Conservation (phyloP, 2,329 filamentous ascomycete genomes). For the Aspergillus sp. region DNA sequence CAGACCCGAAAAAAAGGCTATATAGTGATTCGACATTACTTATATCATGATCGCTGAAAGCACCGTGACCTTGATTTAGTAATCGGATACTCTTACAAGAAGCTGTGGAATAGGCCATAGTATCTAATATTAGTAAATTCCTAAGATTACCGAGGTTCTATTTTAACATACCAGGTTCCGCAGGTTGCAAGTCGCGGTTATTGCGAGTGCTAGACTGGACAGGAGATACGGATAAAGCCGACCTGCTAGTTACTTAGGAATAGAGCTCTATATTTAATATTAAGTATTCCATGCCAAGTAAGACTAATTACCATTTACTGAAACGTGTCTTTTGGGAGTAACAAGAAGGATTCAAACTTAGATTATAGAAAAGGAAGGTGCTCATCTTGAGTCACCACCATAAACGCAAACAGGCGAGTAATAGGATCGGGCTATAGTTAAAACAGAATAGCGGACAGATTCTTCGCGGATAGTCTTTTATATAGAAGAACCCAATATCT, state of each 20-base stretch:
- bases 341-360: not conserved
- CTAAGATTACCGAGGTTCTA: not conserved
- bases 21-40: not conserved
- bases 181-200: not conserved
- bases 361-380: slow-evolving; percentile 1
- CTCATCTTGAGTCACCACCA: not conserved
- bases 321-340: not conserved
- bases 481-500: not conserved
- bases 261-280: not conserved
- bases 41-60: not conserved
- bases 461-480: not conserved
- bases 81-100: not conserved
- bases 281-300: not conserved
- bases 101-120: not conserved
- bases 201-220: not conserved
- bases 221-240: not conserved
- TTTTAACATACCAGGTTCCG: not conserved
- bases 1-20: not conserved
- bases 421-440: not conserved
- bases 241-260: not conserved
- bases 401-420: not conserved
- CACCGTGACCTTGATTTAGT: not conserved
- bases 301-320: not conserved
- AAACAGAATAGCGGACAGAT: not conserved
- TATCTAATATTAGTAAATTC: not conserved